These are phyloP conservation scores for Sphagnurus paluster DNA, from an alignment of 1,284 basidiomycete genomes.

Conservation along the genomic window DNA sequence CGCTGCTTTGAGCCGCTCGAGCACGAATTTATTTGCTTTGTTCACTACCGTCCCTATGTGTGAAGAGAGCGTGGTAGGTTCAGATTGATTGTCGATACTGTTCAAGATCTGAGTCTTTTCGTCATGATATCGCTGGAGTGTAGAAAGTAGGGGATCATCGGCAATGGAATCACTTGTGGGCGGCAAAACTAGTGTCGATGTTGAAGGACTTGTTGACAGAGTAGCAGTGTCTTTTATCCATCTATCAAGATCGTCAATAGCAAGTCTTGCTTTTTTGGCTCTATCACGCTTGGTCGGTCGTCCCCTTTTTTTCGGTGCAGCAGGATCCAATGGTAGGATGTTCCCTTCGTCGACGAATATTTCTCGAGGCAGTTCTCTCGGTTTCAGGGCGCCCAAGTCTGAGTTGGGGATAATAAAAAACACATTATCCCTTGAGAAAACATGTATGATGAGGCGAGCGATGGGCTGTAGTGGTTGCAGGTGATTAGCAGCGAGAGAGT, in stretches of 20 bases:
- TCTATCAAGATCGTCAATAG: constrained; percentile 48
- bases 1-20: constrained; percentile 52
- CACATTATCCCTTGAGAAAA: constrained; percentile 43
- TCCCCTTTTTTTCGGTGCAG: constrained; percentile 56
- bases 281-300: constrained; percentile 66
- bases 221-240: constrained; percentile 45
- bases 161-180: neutral
- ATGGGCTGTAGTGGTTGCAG: constrained; percentile 49
- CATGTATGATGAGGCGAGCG: constrained; percentile 46
- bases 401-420: constrained; percentile 63
- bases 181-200: neutral
- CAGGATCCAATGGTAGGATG: constrained; percentile 17
- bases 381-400: constrained; percentile 52
- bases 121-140: constrained; percentile 38
- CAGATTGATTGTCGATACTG: constrained; percentile 23
- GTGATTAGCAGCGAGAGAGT: constrained; percentile 35
- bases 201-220: neutral
- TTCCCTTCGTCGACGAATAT: constrained; percentile 45
- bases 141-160: constrained; percentile 14
- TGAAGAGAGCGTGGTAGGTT: constrained; percentile 16
- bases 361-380: constrained; percentile 65
- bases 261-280: constrained; percentile 50
- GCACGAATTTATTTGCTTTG: constrained; percentile 48
- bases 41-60: constrained; percentile 28
- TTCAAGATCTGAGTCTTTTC: constrained; percentile 43